Percentiles rank a stretch among this genome's conserved stretches.
Conservation (phyloP, 1,284 basidiomycete species). For the Ceratobasidium sp. region DNA sequence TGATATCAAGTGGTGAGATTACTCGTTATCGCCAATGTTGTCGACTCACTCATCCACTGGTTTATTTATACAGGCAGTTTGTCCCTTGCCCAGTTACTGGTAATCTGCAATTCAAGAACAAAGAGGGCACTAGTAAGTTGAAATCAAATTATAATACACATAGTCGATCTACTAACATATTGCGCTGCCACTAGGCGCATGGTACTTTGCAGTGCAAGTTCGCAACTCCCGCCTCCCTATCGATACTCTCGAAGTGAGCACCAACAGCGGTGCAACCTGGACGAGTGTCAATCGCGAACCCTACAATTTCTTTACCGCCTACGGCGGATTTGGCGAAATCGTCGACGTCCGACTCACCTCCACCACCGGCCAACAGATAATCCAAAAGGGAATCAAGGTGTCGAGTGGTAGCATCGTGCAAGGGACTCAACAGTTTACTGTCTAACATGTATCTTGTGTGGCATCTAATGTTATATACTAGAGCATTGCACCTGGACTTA, state of each 20-base stretch:
- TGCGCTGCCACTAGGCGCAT: not conserved
- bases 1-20: not conserved
- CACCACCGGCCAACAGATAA: not conserved
- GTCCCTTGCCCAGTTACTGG: not conserved
- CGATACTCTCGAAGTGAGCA: slow-evolving; percentile 1
- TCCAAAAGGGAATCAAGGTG: not conserved
- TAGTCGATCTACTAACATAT: not conserved
- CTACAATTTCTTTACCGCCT: not conserved
- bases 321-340: not conserved
- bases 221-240: not conserved
- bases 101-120: not conserved
- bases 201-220: not conserved
- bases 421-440: not conserved
- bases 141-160: no score
- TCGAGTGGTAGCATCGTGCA: not conserved
- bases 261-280: not conserved
- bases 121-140: not conserved
- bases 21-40: not conserved
- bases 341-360: not conserved
- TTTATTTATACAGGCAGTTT: not conserved
- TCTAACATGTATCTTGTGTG: not conserved
- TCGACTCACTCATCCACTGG: not conserved
- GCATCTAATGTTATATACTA: no score
- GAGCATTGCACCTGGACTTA: no score
- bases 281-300: not conserved